phyloP scores from a whole-genome alignment of 179 eudicot genomes.

The Beta corolliflora region DNA sequence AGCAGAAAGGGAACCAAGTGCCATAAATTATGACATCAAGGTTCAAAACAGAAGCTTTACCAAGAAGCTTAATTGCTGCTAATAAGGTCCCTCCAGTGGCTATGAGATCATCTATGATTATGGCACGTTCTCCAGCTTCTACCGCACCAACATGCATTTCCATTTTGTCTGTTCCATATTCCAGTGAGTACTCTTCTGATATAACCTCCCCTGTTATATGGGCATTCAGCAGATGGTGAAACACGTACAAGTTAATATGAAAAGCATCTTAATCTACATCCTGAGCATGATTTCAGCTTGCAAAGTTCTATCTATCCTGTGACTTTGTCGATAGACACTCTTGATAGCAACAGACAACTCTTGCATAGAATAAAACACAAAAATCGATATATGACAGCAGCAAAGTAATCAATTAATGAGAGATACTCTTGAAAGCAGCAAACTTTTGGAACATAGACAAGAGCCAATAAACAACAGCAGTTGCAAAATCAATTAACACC shows the following conservation, averaged over 20 bases:
- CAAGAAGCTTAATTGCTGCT: constrained; percentile 82
- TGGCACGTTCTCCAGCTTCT: constrained; percentile 78
- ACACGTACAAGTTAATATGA: not conserved
- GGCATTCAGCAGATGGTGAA: constrained; percentile 10
- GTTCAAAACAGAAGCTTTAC: constrained; percentile 35
- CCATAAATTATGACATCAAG: not conserved
- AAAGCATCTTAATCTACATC: not conserved
- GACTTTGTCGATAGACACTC: not conserved
- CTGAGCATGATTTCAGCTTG: too few relatives aligned
- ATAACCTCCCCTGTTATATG: constrained; percentile 71
- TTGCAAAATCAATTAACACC: too few relatives aligned
- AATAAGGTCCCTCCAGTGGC: constrained; percentile 93
- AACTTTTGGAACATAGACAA: too few relatives aligned
- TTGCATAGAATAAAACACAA: too few relatives aligned
- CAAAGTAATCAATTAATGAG: too few relatives aligned
- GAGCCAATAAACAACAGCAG: too few relatives aligned
- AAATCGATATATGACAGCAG: too few relatives aligned
- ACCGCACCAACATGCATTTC: constrained; percentile 99
- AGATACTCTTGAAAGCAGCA: too few relatives aligned
- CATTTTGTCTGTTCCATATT: constrained; percentile 86
- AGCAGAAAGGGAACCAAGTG: not conserved
- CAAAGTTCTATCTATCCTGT: not conserved
- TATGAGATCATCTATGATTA: constrained; percentile 88
- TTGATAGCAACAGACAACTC: not conserved
- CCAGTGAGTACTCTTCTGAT: constrained; percentile 84